Percentiles rank a stretch among this genome's conserved stretches.
Conservation (phyloP, 73 alveolate genomes). For the Stentor roeselii region DNA sequence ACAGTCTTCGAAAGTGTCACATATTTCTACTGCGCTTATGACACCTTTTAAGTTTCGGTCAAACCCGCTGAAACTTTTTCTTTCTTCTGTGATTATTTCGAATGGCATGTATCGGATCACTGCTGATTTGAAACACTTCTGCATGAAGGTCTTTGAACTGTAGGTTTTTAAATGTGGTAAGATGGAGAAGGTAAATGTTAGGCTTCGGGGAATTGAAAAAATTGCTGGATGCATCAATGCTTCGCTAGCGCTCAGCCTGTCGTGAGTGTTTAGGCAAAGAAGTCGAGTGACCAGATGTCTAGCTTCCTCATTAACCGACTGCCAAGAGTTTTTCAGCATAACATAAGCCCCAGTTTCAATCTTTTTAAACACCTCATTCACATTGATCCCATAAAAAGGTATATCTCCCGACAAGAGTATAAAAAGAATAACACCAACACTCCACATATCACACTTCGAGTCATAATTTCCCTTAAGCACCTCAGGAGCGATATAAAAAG, state of each 20-base stretch:
- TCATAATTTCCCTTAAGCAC: slow-evolving; percentile 44
- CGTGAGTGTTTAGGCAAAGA: neutral
- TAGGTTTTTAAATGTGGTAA: neutral
- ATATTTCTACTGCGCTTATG: neutral
- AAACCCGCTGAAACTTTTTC: neutral
- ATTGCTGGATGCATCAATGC: slow-evolving; percentile 9
- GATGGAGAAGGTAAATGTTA: neutral
- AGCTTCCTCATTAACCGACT: neutral
- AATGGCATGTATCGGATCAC: no score
- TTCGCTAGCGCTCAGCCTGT: neutral
- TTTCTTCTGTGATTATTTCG: neutral
- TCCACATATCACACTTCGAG: slow-evolving; percentile 49
- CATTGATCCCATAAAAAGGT: slow-evolving; percentile 45
- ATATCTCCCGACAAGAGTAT: slow-evolving; percentile 39
- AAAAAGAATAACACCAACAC: slow-evolving; percentile 41
- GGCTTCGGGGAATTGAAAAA: neutral
- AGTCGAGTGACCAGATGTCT: neutral
- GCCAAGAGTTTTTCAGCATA: neutral
- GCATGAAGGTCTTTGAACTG: neutral
- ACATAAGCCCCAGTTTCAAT: neutral
- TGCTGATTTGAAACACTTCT: neutral
- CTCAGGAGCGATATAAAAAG: slow-evolving; percentile 53
- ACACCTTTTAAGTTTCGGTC: neutral
- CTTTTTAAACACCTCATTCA: slow-evolving; percentile 27
- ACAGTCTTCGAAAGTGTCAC: neutral